Evolutionary conservation across 2,329 filamentous ascomycete species (phyloP).

Genomic region (Ilyonectria mors-panacis): DNA sequence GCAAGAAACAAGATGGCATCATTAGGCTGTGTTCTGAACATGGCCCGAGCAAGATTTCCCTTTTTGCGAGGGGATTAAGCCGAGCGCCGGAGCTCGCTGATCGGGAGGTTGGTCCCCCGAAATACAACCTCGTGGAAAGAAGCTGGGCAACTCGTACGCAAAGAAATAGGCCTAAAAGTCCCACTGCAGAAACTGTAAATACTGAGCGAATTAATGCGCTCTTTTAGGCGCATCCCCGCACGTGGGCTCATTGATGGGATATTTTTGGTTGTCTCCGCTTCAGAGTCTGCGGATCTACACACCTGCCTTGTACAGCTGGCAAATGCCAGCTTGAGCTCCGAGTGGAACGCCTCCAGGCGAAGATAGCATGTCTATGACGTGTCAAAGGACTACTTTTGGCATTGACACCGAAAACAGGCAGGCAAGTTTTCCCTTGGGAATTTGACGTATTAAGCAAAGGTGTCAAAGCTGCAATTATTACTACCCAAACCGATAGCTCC

Average conservation of each 20-base stretch:
- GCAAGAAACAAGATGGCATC: not conserved
- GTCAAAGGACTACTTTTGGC: not conserved
- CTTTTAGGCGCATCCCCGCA: not conserved
- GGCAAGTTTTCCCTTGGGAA: too few species aligned
- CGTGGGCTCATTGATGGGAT: conserved; percentile 2
- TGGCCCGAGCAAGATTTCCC: not conserved
- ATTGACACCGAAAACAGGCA: too few species aligned
- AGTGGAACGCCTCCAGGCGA: not conserved
- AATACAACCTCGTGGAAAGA: not conserved
- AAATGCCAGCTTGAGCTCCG: not conserved
- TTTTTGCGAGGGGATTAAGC: not conserved
- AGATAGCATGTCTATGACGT: not conserved
- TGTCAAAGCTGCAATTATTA: too few species aligned
- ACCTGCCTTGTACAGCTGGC: not conserved
- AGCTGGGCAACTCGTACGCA: not conserved
- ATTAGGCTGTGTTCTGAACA: not conserved
- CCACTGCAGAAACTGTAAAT: not conserved
- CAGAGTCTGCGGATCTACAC: not conserved
- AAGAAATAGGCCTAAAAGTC: not conserved
- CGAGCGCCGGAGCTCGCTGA: conserved; percentile 2
- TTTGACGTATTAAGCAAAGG: too few species aligned
- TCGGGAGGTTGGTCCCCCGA: not conserved
- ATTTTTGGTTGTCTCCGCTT: not conserved
- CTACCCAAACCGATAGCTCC: too few species aligned
- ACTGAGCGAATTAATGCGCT: not conserved